phyloP scores from a whole-genome alignment of 2,329 filamentous ascomycete genomes.

The Penicillium sp. region DNA sequence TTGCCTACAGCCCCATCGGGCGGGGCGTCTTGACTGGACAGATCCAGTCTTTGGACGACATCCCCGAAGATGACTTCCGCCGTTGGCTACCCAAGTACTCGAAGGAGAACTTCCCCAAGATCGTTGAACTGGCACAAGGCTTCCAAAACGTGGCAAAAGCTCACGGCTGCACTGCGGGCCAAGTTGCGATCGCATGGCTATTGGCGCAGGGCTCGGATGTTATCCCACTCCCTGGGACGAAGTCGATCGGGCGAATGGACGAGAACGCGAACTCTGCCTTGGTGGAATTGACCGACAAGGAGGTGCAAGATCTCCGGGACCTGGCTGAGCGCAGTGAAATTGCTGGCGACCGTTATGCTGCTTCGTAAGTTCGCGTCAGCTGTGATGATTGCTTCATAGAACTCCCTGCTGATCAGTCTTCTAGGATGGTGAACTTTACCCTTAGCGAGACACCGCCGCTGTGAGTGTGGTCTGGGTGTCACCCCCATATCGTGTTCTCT shows the following conservation, averaged over 20 bases:
- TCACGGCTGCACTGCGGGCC: conserved; percentile 56
- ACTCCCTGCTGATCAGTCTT: conserved; percentile 5
- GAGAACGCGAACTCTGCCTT: conserved; percentile 18
- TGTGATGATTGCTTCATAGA: too few species aligned
- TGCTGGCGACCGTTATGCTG: conserved; percentile 18
- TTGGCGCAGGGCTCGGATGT: conserved; percentile 52
- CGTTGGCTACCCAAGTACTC: conserved; percentile 48
- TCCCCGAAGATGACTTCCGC: conserved; percentile 51
- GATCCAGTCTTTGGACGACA: conserved; percentile 48
- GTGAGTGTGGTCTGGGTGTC: too few species aligned
- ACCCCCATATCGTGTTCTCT: too few species aligned
- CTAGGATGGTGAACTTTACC: conserved; percentile 6
- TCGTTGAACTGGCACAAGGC: conserved; percentile 51
- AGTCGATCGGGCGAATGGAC: conserved; percentile 20
- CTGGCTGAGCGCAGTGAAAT: conserved; percentile 19
- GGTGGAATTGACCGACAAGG: conserved; percentile 20
- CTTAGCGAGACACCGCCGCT: conserved; percentile 5
- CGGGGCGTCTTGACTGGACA: conserved; percentile 57
- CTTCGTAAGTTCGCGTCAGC: conserved; percentile 13
- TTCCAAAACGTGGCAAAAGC: conserved; percentile 51
- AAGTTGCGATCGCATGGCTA: conserved; percentile 64
- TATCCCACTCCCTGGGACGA: conserved; percentile 31
- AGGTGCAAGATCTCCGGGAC: conserved; percentile 19
- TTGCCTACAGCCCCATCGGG: conserved; percentile 60
- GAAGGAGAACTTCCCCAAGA: conserved; percentile 54